Percentiles rank a stretch among this genome's conserved stretches.
phyloP scores from a whole-genome alignment of 176 grass and related monocot genomes.

The Raddia distichophylla region DNA sequence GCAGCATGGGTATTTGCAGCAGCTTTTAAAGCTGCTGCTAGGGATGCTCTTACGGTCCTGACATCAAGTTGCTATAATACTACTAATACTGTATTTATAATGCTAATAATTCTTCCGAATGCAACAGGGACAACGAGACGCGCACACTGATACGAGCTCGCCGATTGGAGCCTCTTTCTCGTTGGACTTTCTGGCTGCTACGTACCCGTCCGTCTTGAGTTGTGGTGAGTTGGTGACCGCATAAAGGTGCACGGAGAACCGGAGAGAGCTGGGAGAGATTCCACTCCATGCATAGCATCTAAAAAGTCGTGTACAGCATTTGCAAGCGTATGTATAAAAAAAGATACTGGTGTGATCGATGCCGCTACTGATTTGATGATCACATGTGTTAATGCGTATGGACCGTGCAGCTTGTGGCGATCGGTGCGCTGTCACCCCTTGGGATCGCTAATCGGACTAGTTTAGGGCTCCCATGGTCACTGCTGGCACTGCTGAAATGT shows the following conservation, averaged over 20 bases:
- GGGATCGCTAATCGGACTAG: not conserved
- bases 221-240: conserved; percentile 24
- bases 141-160: not conserved
- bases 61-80: not conserved
- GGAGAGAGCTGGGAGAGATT: not conserved
- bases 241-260: not conserved
- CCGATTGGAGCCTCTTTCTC: not conserved
- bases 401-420: not conserved
- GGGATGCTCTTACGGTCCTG: not conserved
- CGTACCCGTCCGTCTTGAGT: not conserved
- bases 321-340: not conserved
- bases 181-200: not conserved
- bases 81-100: not conserved
- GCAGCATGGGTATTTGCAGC: too few species aligned
- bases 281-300: conserved; percentile 23
- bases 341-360: not conserved
- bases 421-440: not conserved
- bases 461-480: too few species aligned
- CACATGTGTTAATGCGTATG: not conserved
- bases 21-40: too few species aligned
- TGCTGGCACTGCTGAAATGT: too few species aligned
- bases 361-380: too few species aligned
- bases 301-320: conserved; percentile 11
- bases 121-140: conserved; percentile 8
- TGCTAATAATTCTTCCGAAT: not conserved